Evolutionary conservation across 345 rosid species (phyloP).

Genomic region (Gossypium turneri): DNA sequence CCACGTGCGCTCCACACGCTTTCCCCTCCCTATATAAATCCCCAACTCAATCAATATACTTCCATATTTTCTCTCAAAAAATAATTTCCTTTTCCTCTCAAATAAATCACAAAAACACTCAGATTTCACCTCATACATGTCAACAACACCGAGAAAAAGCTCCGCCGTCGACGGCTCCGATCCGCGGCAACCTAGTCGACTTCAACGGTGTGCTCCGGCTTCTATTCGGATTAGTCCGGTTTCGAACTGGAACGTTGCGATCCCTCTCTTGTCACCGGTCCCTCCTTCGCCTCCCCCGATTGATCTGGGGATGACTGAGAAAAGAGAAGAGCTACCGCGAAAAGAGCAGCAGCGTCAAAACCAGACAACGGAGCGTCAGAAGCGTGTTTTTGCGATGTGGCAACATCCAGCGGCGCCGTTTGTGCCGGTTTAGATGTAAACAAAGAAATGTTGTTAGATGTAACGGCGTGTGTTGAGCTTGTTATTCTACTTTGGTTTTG

Average conservation of each 20-base stretch:
- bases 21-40: neutral
- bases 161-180: conserved; percentile 14
- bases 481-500: neutral
- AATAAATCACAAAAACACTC: neutral
- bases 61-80: no score
- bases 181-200: conserved; percentile 53
- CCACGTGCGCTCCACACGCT: conserved; percentile 21
- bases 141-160: conserved; percentile 25
- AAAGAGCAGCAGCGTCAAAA: conserved; percentile 25
- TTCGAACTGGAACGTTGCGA: conserved; percentile 69
- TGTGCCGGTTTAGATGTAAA: conserved; percentile 36
- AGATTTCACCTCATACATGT: conserved; percentile 12
- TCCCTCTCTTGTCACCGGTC: conserved; percentile 87
- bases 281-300: conserved; percentile 53
- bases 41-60: no score
- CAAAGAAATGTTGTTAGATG: conserved; percentile 16
- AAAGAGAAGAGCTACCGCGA: conserved; percentile 25
- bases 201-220: conserved; percentile 74
- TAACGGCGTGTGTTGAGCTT: conserved; percentile 9
- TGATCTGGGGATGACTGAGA: conserved; percentile 24
- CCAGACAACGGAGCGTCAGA: conserved; percentile 29
- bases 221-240: conserved; percentile 55
- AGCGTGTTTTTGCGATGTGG: conserved; percentile 68
- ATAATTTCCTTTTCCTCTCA: neutral
- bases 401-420: conserved; percentile 78